Conservation (phyloP, 2,329 filamentous ascomycete genomes). For the Colletotrichum higginsianum region DNA sequence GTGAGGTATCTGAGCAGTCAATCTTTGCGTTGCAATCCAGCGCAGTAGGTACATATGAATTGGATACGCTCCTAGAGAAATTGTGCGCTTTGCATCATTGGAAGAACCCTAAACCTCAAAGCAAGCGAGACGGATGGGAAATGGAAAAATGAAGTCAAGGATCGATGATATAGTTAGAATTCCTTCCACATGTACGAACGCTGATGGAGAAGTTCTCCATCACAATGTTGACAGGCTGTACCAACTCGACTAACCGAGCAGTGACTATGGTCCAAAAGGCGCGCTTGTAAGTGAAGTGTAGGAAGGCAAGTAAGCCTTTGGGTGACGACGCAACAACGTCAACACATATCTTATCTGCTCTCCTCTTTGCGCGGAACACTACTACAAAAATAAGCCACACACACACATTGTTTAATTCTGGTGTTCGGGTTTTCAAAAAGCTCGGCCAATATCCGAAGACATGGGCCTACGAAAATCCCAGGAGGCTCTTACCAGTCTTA, state of each 20-base stretch:
- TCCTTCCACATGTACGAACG: constrained; percentile 21
- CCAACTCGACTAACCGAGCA: background rate
- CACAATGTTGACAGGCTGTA: background rate
- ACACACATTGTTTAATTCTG: too few relatives aligned
- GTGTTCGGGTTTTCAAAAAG: background rate
- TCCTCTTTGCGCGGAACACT: too few relatives aligned
- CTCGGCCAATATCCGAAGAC: background rate
- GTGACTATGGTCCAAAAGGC: background rate
- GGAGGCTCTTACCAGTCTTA: constrained; percentile 2
- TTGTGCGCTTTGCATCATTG: too few relatives aligned
- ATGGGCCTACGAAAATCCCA: background rate
- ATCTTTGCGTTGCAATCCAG: too few relatives aligned
- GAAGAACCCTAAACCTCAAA: background rate
- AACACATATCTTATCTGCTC: too few relatives aligned
- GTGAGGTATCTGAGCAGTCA: too few relatives aligned
- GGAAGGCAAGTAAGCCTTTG: too few relatives aligned
- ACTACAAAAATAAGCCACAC: too few relatives aligned
- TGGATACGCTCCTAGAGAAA: background rate
- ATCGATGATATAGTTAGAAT: constrained; percentile 22
- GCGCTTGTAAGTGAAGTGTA: too few relatives aligned
- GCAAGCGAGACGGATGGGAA: background rate
- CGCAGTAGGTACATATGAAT: too few relatives aligned
- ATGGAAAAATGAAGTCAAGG: background rate
- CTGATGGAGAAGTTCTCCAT: constrained; percentile 22
- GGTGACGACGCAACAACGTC: too few relatives aligned